phyloP scores from a whole-genome alignment of 345 rosid species.

The Corchorus olitorius region DNA sequence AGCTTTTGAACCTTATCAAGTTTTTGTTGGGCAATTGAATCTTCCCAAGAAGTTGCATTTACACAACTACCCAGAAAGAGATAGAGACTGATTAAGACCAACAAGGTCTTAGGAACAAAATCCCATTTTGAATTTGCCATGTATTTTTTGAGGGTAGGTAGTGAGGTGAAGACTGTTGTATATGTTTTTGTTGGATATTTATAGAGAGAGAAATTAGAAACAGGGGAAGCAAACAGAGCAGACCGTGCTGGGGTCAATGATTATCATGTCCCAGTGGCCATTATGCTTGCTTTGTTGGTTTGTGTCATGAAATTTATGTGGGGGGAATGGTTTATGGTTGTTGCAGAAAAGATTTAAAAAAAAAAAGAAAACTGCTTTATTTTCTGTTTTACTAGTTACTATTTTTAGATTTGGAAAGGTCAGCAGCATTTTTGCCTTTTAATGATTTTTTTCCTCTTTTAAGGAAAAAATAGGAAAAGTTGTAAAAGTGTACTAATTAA shows the following conservation, averaged over 20 bases:
- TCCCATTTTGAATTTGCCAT: slow-evolving; percentile 10
- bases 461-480: too few species aligned
- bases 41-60: slow-evolving; percentile 17
- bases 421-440: too few species aligned
- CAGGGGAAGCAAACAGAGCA: background rate
- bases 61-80: slow-evolving; percentile 33
- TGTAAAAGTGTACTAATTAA: too few species aligned
- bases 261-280: background rate
- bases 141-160: background rate
- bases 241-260: background rate
- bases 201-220: background rate
- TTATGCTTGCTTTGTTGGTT: background rate
- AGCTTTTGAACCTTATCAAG: slow-evolving; percentile 61
- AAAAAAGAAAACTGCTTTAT: background rate
- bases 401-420: background rate
- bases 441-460: too few species aligned
- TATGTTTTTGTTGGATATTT: background rate
- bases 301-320: background rate
- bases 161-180: background rate
- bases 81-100: slow-evolving; percentile 17
- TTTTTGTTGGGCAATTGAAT: slow-evolving; percentile 48
- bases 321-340: background rate
- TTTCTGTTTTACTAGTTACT: background rate
- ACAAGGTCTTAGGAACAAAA: slow-evolving; percentile 9
- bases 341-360: background rate